These are phyloP conservation scores for Alternaria brassicae DNA, from an alignment of 2,329 filamentous ascomycete genomes.

Conservation along the genomic window DNA sequence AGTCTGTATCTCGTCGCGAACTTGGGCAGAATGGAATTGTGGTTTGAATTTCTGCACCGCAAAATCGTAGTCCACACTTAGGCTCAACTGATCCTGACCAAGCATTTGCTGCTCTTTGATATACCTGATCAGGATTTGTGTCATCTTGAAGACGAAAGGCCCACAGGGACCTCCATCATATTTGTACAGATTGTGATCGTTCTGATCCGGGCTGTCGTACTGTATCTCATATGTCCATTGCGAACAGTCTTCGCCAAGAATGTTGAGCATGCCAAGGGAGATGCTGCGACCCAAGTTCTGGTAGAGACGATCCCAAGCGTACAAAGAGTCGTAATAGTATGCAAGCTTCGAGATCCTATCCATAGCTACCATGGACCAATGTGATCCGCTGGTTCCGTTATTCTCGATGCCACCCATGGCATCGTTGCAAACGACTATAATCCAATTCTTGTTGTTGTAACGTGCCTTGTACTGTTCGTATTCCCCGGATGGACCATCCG, in stretches of 20 bases:
- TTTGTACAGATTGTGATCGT: constrained; percentile 14
- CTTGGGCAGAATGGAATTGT: constrained; percentile 10
- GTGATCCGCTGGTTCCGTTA: constrained; percentile 16
- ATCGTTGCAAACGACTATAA: constrained; percentile 38
- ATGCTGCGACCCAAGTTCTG: constrained; percentile 1
- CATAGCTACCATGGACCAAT: constrained; percentile 34
- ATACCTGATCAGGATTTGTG: neutral
- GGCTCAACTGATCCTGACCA: neutral
- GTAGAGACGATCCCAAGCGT: neutral
- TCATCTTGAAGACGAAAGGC: constrained; percentile 30
- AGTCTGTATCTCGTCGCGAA: constrained; percentile 10
- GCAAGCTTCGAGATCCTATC: constrained; percentile 11
- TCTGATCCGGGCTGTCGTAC: constrained; percentile 20
- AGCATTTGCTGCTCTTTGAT: constrained; percentile 2
- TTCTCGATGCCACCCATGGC: constrained; percentile 12
- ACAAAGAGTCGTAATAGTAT: constrained; percentile 32
- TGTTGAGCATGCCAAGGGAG: constrained; percentile 10
- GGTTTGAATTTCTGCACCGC: neutral
- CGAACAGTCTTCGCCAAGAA: constrained; percentile 18
- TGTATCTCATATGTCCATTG: constrained; percentile 9
- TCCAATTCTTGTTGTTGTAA: constrained; percentile 28
- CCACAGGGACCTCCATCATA: constrained; percentile 29
- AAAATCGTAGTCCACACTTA: neutral
- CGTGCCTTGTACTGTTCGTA: constrained; percentile 16
- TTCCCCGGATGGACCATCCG: constrained; percentile 4